Evolutionary conservation across 805 yeast genomes (phyloP).

Genomic region (Hemisphaericaspora nanyangensis): DNA sequence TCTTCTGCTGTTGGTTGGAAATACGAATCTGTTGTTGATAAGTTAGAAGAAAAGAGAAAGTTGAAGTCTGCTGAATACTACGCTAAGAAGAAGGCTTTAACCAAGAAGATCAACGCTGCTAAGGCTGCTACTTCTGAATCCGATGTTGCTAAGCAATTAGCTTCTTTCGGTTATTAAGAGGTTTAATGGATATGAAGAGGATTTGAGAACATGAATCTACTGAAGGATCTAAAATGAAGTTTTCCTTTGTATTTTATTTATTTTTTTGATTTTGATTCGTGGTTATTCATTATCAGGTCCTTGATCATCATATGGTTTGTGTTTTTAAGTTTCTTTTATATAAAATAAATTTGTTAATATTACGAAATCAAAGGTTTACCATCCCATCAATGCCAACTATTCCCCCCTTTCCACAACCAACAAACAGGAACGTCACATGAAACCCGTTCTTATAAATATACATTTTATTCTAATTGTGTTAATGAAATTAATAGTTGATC

Average conservation of each 20-base stretch:
- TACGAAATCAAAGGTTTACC: not conserved
- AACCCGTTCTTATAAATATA: constrained; percentile 1
- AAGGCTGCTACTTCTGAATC: constrained; percentile 82
- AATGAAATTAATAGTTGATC: not conserved
- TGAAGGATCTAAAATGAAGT: not conserved
- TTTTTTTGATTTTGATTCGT: not conserved
- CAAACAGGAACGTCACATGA: not conserved
- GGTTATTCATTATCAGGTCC: not conserved
- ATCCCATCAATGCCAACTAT: not conserved
- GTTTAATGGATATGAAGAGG: too few species aligned
- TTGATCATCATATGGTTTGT: not conserved
- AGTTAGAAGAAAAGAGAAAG: constrained; percentile 99
- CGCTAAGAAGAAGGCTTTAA: constrained; percentile 96
- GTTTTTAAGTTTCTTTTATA: not conserved
- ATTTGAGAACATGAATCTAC: too few species aligned
- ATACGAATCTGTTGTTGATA: constrained; percentile 96
- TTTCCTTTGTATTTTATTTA: not conserved
- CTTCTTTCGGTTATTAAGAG: constrained; percentile 93
- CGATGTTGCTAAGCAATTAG: constrained; percentile 89
- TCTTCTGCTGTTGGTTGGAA: constrained; percentile 99
- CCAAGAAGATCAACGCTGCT: constrained; percentile 88
- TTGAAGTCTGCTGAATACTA: constrained; percentile 98
- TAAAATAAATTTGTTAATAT: not conserved
- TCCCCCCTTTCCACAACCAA: not conserved
- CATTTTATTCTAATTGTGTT: not conserved